Evolutionary conservation across 1,139 yeast genomes (phyloP).

Genomic region (Zygosaccharomyces sapae): DNA sequence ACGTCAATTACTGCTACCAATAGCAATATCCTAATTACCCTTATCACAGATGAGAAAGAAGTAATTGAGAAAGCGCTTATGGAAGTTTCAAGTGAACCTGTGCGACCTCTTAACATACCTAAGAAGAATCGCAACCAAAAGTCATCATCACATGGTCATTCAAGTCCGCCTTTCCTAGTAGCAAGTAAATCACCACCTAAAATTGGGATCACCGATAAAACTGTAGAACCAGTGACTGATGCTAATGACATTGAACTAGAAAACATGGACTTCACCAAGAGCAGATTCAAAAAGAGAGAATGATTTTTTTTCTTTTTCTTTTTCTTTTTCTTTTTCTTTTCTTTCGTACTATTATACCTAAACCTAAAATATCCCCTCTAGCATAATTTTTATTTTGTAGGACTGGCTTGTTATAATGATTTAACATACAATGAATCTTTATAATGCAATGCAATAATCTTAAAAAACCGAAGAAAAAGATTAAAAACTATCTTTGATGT

Average conservation of each 20-base stretch:
- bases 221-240: constrained; percentile 8
- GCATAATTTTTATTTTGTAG: neutral
- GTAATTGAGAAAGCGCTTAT: constrained; percentile 22
- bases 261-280: constrained; percentile 4
- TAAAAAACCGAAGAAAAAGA: neutral
- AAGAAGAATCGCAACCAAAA: constrained; percentile 1
- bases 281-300: constrained; percentile 2
- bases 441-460: constrained; percentile 1
- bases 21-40: constrained; percentile 10
- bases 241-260: constrained; percentile 8
- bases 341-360: too few species aligned
- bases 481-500: constrained; percentile 9
- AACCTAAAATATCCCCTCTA: too few species aligned
- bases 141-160: constrained; percentile 10
- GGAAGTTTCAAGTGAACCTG: constrained; percentile 15
- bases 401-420: neutral
- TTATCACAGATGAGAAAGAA: constrained; percentile 23
- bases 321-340: too few species aligned
- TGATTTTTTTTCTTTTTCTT: neutral
- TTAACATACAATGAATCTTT: neutral
- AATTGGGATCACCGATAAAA: constrained; percentile 26
- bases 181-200: constrained; percentile 34
- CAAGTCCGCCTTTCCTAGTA: constrained; percentile 19
- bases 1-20: constrained; percentile 13
- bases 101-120: constrained; percentile 3